Percentiles rank a stretch among this genome's conserved stretches.
Conservation (phyloP, 2,329 filamentous ascomycete species). For the Rhexocercosporidium sp. region DNA sequence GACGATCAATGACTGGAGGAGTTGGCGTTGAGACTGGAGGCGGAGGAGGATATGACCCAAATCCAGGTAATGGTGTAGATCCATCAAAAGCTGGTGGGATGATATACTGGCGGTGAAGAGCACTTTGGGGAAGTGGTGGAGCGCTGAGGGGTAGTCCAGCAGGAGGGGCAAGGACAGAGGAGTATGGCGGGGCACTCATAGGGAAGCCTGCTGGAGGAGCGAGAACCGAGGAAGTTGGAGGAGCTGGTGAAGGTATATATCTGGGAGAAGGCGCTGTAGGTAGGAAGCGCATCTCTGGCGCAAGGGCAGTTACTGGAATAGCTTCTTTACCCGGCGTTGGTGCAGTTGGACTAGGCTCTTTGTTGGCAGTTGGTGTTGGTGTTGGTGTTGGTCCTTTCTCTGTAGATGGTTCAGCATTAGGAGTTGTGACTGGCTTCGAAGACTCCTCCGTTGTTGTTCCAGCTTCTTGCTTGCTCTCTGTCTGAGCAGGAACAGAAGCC, state of each 20-base stretch:
- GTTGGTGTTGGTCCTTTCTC: neutral
- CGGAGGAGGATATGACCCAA: constrained; percentile 35
- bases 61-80: constrained; percentile 41
- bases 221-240: constrained; percentile 31
- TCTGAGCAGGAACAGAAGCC: neutral
- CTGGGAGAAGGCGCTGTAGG: constrained; percentile 11
- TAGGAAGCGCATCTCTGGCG: constrained; percentile 5
- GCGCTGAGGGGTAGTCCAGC: constrained; percentile 29
- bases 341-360: neutral
- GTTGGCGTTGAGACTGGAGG: constrained; percentile 24
- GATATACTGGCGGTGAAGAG: constrained; percentile 20
- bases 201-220: constrained; percentile 32
- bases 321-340: neutral
- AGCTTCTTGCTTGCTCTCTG: neutral
- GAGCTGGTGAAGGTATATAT: constrained; percentile 16
- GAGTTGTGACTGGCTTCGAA: neutral
- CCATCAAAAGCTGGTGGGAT: constrained; percentile 36
- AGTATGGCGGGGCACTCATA: constrained; percentile 29
- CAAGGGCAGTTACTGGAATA: neutral
- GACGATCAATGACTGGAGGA: constrained; percentile 29
- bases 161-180: constrained; percentile 33
- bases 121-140: constrained; percentile 28
- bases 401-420: neutral
- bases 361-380: neutral
- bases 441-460: neutral